phyloP scores from a whole-genome alignment of 2,329 filamentous ascomycete genomes.

The Didymella segeticola region DNA sequence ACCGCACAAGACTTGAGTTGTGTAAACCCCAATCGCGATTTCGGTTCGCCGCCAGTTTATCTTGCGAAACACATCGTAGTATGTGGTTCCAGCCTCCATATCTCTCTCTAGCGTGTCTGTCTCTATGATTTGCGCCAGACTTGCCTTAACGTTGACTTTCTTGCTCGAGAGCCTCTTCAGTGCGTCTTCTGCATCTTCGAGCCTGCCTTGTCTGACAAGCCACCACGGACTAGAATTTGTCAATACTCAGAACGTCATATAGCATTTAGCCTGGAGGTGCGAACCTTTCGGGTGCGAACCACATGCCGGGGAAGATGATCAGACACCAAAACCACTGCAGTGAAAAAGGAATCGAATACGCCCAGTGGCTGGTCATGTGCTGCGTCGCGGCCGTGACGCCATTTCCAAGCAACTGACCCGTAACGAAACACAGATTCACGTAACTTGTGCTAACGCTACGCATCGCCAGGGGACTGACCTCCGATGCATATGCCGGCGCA shows the following conservation, averaged over 20 bases:
- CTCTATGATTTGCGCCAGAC: slow-evolving; percentile 73
- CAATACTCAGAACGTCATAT: background rate
- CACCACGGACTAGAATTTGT: slow-evolving; percentile 63
- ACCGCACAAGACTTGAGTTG: slow-evolving; percentile 52
- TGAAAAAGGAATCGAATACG: slow-evolving; percentile 68
- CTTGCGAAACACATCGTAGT: slow-evolving; percentile 71
- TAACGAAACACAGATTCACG: slow-evolving; percentile 68
- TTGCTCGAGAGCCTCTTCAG: slow-evolving; percentile 63
- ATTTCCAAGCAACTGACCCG: slow-evolving; percentile 64
- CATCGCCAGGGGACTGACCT: slow-evolving; percentile 58
- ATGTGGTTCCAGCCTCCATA: slow-evolving; percentile 18
- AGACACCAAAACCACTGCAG: slow-evolving; percentile 77
- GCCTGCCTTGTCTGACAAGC: slow-evolving; percentile 69
- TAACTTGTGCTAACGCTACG: slow-evolving; percentile 65
- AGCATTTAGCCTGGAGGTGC: background rate
- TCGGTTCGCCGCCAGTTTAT: slow-evolving; percentile 78
- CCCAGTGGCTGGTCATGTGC: slow-evolving; percentile 60
- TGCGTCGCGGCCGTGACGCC: slow-evolving; percentile 55
- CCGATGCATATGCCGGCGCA: slow-evolving; percentile 19
- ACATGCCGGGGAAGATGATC: slow-evolving; percentile 67
- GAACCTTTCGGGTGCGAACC: slow-evolving; percentile 65
- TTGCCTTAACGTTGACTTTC: slow-evolving; percentile 50
- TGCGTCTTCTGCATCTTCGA: slow-evolving; percentile 68
- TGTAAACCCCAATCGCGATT: slow-evolving; percentile 59
- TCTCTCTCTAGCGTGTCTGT: slow-evolving; percentile 62